Base-by-base conservation (phyloP, 208 protist species). In the Vickermania spadyakhi region DNA sequence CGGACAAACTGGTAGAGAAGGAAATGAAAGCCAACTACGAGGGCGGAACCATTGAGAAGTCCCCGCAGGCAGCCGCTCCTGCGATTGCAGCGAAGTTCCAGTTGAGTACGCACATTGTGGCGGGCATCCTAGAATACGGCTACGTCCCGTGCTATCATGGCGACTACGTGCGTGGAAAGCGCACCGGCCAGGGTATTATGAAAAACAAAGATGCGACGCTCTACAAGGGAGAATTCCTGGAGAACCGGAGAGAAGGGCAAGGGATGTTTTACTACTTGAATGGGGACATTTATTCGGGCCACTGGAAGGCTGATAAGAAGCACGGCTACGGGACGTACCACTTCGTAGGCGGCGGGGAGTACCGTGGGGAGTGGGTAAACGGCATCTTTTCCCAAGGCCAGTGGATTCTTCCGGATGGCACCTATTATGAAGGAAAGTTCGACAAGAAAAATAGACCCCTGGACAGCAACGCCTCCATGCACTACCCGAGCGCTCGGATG, bases 241-340 rank as follows among this genome's bases (percentile, higher is more conserved):
- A 92, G 42, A 93, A 93, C 67, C 93, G 91, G 58, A 78, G 89
- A 1, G 70, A 96, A 14, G 89, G 89, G 2, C 77, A 93, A 36
- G 89, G 89, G n/a, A 87, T 94, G 36, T 92, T 91, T 45, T 96
- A 93, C 68, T 96, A 91, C 75, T 54, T 93, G 25, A 96, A 96
- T 62, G 90, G 90, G 25, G 90, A 96, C 55, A 81, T 92, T 21
- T 96, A 86, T 62, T 91, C 81, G 7, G 90, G 90, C 3, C 81
- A 90, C 55, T 96, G 90, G 90, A 82, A 78, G 25, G 70, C 71
- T 42, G 87, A 85, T 23, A 42, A 62, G 5, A 94, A 94, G 63
- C 73, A 92, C 53, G 90, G 90, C 18, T 96, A 85, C 66, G 90
- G 86, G n/a, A 85, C 86, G 1, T 96, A 96, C 74, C 79, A 84